phyloP scores from a whole-genome alignment of 2,329 filamentous ascomycete genomes.

The Ceratocystis diversiconidia region DNA sequence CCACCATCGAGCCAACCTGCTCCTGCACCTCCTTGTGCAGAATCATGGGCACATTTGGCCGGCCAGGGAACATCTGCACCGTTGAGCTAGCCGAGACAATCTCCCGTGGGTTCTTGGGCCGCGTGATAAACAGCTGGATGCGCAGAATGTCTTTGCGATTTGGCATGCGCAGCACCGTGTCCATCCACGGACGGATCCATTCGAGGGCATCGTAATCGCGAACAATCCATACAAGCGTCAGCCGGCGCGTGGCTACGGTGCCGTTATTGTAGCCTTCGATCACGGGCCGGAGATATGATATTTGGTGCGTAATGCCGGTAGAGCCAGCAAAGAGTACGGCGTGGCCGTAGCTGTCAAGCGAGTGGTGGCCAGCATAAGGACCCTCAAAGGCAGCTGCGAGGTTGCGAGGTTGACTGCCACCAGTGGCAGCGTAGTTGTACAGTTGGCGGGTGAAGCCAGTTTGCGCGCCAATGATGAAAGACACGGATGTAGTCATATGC shows the following conservation, averaged over 20 bases:
- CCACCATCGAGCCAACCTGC: constrained; percentile 76
- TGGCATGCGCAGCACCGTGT: constrained; percentile 60
- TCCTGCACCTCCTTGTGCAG: constrained; percentile 67
- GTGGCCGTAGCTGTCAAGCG: constrained; percentile 83
- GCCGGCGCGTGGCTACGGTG: constrained; percentile 63
- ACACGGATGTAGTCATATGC: constrained; percentile 43
- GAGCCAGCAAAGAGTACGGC: constrained; percentile 82
- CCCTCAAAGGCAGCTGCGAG: constrained; percentile 72
- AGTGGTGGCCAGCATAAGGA: constrained; percentile 72
- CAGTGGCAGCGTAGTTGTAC: constrained; percentile 50
- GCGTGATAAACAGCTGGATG: constrained; percentile 80
- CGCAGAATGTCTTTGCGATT: constrained; percentile 68
- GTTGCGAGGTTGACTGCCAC: constrained; percentile 39
- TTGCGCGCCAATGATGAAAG: constrained; percentile 74
- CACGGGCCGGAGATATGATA: constrained; percentile 71
- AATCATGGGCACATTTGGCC: constrained; percentile 69
- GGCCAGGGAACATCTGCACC: constrained; percentile 83
- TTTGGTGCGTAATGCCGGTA: constrained; percentile 88
- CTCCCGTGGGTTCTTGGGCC: constrained; percentile 70
- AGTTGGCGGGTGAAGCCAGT: constrained; percentile 78
- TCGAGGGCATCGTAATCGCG: constrained; percentile 79
- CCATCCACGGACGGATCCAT: constrained; percentile 83
- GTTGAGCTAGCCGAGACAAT: constrained; percentile 62
- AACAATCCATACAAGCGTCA: constrained; percentile 86
- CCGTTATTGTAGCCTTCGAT: constrained; percentile 53